Conservation (phyloP, 805 yeast genomes). For the Candida hispaniensis region DNA sequence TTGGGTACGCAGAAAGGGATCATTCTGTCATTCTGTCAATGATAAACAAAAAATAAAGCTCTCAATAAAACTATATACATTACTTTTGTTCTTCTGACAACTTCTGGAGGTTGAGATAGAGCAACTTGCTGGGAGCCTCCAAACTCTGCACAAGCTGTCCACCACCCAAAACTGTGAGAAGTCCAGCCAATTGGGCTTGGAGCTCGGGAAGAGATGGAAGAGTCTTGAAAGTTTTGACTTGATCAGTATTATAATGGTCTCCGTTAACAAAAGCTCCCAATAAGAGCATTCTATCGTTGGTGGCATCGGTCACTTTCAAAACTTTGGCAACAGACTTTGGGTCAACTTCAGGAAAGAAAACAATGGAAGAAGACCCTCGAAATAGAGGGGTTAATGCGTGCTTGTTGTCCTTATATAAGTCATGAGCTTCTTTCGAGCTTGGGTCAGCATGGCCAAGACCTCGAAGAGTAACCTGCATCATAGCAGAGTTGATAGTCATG, state of each 20-base stretch:
- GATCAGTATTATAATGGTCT: conserved; percentile 40
- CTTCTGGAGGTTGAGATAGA: conserved; percentile 68
- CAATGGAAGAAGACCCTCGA: conserved; percentile 77
- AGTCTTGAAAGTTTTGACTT: conserved; percentile 54
- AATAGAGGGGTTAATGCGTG: conserved; percentile 68
- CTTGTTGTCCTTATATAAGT: conserved; percentile 27
- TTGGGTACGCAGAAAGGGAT: too few species aligned
- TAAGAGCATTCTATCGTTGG: conserved; percentile 64
- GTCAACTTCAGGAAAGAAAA: conserved; percentile 55
- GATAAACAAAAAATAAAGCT: conserved; percentile 17
- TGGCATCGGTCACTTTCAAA: conserved; percentile 47
- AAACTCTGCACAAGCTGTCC: conserved; percentile 79
- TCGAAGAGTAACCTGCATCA: conserved; percentile 68
- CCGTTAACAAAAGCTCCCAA: conserved; percentile 79
- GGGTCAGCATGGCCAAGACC: conserved; percentile 66
- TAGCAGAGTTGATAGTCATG: conserved; percentile 53
- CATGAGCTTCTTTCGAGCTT: conserved; percentile 44
- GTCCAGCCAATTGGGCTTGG: conserved; percentile 73
- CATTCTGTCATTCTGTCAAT: too few species aligned
- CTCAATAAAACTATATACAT: conserved; percentile 33
- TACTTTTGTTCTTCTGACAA: too few species aligned
- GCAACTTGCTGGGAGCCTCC: conserved; percentile 51
- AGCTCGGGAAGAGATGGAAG: conserved; percentile 62
- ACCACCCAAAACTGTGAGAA: conserved; percentile 77
- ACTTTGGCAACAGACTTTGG: conserved; percentile 58